Evolutionary conservation across 2,329 filamentous ascomycete genomes (phyloP).

Genomic region (Sordariomycetes sp.): DNA sequence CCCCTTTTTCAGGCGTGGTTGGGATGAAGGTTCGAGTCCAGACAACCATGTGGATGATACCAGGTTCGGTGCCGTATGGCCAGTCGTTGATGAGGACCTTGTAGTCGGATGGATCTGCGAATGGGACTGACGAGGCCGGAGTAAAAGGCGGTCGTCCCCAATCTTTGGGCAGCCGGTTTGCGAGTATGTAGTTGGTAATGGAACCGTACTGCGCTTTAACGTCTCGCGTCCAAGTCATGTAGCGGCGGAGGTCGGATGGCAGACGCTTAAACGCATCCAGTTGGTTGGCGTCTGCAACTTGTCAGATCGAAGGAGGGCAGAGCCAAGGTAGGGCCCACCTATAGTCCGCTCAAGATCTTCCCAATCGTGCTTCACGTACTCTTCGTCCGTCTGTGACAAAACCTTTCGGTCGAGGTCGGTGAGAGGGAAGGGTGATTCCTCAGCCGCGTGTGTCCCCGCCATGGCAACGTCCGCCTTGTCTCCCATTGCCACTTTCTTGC

Average conservation of each 20-base stretch:
- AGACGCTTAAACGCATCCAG: constrained; percentile 70
- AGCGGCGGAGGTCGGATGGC: constrained; percentile 71
- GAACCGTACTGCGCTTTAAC: constrained; percentile 67
- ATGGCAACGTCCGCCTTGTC: neutral
- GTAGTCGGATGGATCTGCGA: constrained; percentile 46
- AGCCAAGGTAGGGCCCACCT: constrained; percentile 31
- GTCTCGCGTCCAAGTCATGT: constrained; percentile 67
- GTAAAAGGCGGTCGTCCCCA: constrained; percentile 58
- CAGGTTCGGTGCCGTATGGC: constrained; percentile 69
- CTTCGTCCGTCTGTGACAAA: constrained; percentile 55
- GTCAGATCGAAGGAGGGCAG: neutral
- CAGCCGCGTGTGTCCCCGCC: no score
- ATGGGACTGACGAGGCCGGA: constrained; percentile 38
- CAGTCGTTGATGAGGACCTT: constrained; percentile 82
- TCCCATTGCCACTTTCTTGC: no score
- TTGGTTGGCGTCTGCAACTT: constrained; percentile 40
- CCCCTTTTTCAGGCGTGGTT: constrained; percentile 60
- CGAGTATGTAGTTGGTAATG: constrained; percentile 69
- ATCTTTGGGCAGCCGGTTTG: constrained; percentile 53
- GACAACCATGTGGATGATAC: constrained; percentile 74
- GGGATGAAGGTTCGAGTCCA: constrained; percentile 82
- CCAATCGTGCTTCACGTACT: constrained; percentile 68
- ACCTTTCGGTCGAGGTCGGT: constrained; percentile 50
- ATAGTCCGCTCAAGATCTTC: constrained; percentile 60
- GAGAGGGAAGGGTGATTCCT: constrained; percentile 46